phyloP scores from a whole-genome alignment of 805 yeast genomes.

The Nakazawaea ernobii region DNA sequence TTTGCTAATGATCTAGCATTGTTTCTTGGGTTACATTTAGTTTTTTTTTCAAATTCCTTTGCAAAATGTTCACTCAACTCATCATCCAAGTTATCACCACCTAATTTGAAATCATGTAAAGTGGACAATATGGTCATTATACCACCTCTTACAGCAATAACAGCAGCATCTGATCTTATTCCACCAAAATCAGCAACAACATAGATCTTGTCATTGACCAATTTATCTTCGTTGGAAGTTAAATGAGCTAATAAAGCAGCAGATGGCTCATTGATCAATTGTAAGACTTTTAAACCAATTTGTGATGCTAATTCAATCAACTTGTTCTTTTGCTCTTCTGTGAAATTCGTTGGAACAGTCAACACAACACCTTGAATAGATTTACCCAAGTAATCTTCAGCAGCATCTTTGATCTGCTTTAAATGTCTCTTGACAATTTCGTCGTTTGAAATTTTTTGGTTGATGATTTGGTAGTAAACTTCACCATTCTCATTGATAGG shows the following conservation, averaged over 20 bases:
- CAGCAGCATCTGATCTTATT: constrained; percentile 91
- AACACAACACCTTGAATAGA: constrained; percentile 76
- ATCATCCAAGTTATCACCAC: constrained; percentile 83
- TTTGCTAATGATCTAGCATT: constrained; percentile 86
- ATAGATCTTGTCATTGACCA: constrained; percentile 62
- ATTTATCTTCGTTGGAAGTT: constrained; percentile 39
- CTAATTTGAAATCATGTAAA: constrained; percentile 73
- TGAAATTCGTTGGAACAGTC: constrained; percentile 86
- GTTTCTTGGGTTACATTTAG: constrained; percentile 69
- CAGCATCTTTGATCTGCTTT: constrained; percentile 75
- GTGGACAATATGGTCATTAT: constrained; percentile 84
- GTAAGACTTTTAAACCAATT: constrained; percentile 77
- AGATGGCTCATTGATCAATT: constrained; percentile 86
- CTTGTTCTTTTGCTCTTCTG: constrained; percentile 63
- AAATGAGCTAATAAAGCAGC: constrained; percentile 86
- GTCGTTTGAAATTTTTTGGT: constrained; percentile 58
- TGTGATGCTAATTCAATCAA: constrained; percentile 55
- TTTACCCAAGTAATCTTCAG: constrained; percentile 87
- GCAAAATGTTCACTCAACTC: constrained; percentile 80
- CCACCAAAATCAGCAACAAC: constrained; percentile 98
- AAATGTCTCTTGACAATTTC: constrained; percentile 84
- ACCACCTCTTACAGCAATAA: constrained; percentile 90
- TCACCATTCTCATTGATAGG: constrained; percentile 60
- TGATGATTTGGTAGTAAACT: constrained; percentile 58
- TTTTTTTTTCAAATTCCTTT: constrained; percentile 89